Conservation (phyloP, 495 filamentous ascomycete genomes). For the Aspergillus olivimuriae region DNA sequence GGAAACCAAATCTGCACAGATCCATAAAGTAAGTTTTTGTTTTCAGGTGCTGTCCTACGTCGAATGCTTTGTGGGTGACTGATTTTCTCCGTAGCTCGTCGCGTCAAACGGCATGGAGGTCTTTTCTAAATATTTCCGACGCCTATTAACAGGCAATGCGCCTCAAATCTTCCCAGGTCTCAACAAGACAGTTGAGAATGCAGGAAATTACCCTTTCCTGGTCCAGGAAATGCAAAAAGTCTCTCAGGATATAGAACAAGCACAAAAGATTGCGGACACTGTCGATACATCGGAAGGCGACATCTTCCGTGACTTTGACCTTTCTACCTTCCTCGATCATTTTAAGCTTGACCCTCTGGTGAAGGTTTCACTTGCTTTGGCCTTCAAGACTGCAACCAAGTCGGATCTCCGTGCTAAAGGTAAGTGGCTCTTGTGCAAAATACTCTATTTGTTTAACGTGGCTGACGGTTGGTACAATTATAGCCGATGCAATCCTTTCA, state of each 20-base stretch:
- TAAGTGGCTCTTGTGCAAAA: conserved; percentile 30
- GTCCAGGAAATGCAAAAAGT: conserved; percentile 82
- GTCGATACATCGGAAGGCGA: conserved; percentile 83
- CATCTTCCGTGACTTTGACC: conserved; percentile 88
- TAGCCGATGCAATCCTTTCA: conserved; percentile 78
- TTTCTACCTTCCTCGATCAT: conserved; percentile 86
- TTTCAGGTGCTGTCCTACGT: neutral
- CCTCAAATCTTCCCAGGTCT: conserved; percentile 74
- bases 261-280: conserved; percentile 84
- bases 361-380: conserved; percentile 82
- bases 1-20: conserved; percentile 84
- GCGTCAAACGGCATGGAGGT: conserved; percentile 97
- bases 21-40: conserved; percentile 65
- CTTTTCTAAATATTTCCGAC: conserved; percentile 85
- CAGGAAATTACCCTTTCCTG: conserved; percentile 74
- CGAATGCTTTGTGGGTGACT: neutral
- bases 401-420: conserved; percentile 84
- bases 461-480: conserved; percentile 22
- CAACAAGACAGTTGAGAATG: conserved; percentile 62
- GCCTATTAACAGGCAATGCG: conserved; percentile 78
- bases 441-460: conserved; percentile 13
- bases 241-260: conserved; percentile 68
- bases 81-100: conserved; percentile 63
- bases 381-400: conserved; percentile 74
- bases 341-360: conserved; percentile 84